Conservation (phyloP, 352 stramenopile species). For the Plasmopara muralis region DNA sequence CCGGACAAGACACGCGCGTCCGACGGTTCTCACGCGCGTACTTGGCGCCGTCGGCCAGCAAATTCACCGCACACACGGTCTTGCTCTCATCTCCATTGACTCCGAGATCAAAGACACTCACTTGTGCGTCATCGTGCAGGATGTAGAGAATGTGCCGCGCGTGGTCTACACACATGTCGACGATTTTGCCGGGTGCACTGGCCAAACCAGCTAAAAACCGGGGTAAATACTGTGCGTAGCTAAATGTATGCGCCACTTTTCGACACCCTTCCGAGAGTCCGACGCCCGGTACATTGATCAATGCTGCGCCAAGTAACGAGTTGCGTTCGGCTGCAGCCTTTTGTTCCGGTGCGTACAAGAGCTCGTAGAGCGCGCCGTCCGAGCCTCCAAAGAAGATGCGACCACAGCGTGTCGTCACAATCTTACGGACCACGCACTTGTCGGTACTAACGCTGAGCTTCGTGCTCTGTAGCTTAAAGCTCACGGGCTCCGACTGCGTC, state of each 20-base stretch:
- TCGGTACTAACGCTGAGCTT: conserved; percentile 91
- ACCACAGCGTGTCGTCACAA: conserved; percentile 79
- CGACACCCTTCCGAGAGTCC: conserved; percentile 73
- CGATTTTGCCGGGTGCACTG: conserved; percentile 74
- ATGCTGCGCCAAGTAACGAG: conserved; percentile 24
- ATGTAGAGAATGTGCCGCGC: conserved; percentile 89
- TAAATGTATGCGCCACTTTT: conserved; percentile 90
- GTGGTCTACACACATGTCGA: conserved; percentile 85
- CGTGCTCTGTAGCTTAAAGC: conserved; percentile 65
- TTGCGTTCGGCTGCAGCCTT: conserved; percentile 27
- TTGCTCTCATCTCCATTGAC: conserved; percentile 44
- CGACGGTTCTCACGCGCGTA: conserved; percentile 80
- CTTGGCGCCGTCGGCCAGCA: conserved; percentile 64
- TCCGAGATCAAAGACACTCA: conserved; percentile 73
- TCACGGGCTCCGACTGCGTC: conserved; percentile 10
- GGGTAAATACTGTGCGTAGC: conserved; percentile 70
- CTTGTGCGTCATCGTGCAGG: conserved; percentile 73
- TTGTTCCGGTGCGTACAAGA: conserved; percentile 61
- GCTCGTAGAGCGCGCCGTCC: conserved; percentile 94
- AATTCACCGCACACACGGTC: conserved; percentile 58
- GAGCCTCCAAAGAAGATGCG: conserved; percentile 96
- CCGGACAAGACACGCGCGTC: conserved; percentile 73
- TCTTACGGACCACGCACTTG: conserved; percentile 88
- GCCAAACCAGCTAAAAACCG: conserved; percentile 70
- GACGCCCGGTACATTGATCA: conserved; percentile 24